Conservation (phyloP, 2,329 filamentous ascomycete species). For the Truncatella angustata region DNA sequence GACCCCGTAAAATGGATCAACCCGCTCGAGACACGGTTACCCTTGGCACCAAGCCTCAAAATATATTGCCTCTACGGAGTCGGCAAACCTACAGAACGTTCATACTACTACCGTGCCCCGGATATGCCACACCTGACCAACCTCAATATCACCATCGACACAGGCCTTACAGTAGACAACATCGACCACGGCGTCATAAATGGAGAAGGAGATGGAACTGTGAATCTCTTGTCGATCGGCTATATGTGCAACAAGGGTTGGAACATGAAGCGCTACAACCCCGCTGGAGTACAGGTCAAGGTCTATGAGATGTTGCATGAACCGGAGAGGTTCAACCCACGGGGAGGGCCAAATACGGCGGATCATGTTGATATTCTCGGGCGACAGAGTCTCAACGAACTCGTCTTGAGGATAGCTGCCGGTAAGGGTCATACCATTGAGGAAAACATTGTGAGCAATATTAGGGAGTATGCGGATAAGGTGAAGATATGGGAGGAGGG, state of each 20-base stretch:
- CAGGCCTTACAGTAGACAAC: conserved; percentile 54
- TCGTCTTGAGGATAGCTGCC: conserved; percentile 82
- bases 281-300: conserved; percentile 74
- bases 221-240: conserved; percentile 84
- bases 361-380: conserved; percentile 98
- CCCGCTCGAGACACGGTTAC: conserved; percentile 83
- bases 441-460: conserved; percentile 77
- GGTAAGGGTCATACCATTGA: conserved; percentile 79
- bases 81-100: conserved; percentile 88
- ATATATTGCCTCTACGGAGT: conserved; percentile 98
- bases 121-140: conserved; percentile 65
- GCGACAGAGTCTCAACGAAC: conserved; percentile 82
- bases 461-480: conserved; percentile 76
- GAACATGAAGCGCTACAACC: conserved; percentile 92
- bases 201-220: conserved; percentile 94
- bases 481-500: conserved; percentile 77
- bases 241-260: conserved; percentile 98
- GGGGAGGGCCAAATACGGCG: conserved; percentile 68
- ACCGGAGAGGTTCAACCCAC: conserved; percentile 84
- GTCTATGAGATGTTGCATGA: conserved; percentile 97
- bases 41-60: conserved; percentile 83
- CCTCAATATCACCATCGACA: conserved; percentile 74
- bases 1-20: conserved; percentile 88
- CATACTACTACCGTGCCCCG: conserved; percentile 79
- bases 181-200: conserved; percentile 89